Evolutionary conservation across 2,329 filamentous ascomycete species (phyloP).

Genomic region (Hypoxylon sp.): DNA sequence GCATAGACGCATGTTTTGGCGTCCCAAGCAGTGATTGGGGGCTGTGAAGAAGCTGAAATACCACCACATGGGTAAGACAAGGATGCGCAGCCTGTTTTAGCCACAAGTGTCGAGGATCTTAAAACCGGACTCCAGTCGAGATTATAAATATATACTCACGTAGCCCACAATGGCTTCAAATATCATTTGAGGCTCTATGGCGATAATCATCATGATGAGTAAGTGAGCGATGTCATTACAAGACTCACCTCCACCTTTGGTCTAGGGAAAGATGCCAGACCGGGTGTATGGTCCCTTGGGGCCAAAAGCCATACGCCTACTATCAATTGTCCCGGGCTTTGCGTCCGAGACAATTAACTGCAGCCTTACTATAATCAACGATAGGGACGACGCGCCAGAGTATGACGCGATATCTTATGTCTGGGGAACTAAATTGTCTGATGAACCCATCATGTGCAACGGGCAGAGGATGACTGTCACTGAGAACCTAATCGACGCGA

Average conservation of each 20-base stretch:
- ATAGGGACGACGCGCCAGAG: constrained; percentile 32
- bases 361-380: constrained; percentile 20
- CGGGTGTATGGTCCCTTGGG: constrained; percentile 25
- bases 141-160: not conserved
- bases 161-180: not conserved
- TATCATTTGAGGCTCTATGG: not conserved
- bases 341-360: constrained; percentile 42
- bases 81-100: not conserved
- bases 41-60: not conserved
- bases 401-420: constrained; percentile 43
- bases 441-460: constrained; percentile 40
- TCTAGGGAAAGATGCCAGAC: constrained; percentile 2
- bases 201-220: not conserved
- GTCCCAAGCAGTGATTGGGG: not conserved
- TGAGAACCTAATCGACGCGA: constrained; percentile 37
- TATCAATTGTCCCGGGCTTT: constrained; percentile 34
- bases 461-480: constrained; percentile 37
- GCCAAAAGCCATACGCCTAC: constrained; percentile 37
- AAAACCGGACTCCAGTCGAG: not conserved
- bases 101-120: not conserved
- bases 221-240: not conserved
- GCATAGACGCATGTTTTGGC: not conserved
- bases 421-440: constrained; percentile 36
- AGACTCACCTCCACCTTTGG: not conserved
- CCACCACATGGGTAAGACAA: not conserved